Conservation (phyloP, 352 stramenopile genomes). For the Pythium aquatile region DNA sequence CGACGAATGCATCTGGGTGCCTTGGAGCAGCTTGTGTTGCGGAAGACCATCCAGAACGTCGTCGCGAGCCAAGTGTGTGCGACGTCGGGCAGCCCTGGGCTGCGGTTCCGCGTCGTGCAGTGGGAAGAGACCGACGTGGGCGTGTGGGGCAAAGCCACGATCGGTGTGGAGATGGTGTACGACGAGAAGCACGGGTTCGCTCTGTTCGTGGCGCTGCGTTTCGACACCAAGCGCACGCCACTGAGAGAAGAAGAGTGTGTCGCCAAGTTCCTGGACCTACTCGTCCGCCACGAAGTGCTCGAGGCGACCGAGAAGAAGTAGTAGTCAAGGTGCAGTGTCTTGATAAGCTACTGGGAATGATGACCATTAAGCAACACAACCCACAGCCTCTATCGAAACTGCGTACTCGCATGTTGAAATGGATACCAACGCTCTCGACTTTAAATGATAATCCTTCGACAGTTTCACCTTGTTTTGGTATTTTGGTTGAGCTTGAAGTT, state of each 20-base stretch:
- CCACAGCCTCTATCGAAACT: too few species aligned
- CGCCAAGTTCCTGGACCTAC: conserved; percentile 44
- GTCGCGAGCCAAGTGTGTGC: conserved; percentile 43
- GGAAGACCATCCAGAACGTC: conserved; percentile 27
- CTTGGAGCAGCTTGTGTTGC: conserved; percentile 33
- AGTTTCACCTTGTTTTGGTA: conserved; percentile 19
- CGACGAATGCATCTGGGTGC: conserved; percentile 35
- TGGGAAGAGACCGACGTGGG: conserved; percentile 87
- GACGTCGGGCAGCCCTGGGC: conserved; percentile 45
- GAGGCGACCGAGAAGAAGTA: conserved; percentile 24
- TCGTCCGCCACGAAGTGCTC: conserved; percentile 26
- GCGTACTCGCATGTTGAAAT: too few species aligned
- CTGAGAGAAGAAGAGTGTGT: conserved; percentile 47
- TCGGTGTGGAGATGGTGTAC: conserved; percentile 75
- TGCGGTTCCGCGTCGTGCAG: conserved; percentile 82
- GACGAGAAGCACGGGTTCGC: conserved; percentile 63
- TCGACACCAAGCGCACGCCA: conserved; percentile 39
- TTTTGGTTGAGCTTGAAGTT: conserved; percentile 11
- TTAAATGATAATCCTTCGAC: too few species aligned
- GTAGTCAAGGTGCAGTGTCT: conserved; percentile 11
- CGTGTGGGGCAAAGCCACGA: conserved; percentile 83
- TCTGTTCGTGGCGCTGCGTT: conserved; percentile 55
- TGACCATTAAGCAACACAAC: too few species aligned
- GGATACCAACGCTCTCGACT: too few species aligned
- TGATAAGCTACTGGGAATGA: neutral